Base-by-base conservation (phyloP, 2,329 filamentous ascomycete species). In the Talaromyces sp. region DNA sequence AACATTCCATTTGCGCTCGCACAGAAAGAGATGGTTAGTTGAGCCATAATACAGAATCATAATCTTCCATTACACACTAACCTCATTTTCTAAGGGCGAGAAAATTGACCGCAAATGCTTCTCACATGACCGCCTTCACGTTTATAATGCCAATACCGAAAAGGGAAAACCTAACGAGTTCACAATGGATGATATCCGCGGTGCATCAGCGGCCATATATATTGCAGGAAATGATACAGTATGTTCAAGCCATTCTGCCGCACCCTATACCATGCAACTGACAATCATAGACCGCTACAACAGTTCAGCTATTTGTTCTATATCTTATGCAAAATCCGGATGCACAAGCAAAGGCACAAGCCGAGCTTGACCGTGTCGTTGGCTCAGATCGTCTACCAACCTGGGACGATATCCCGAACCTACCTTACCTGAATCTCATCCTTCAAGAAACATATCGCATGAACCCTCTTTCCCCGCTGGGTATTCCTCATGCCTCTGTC, bases 401-500 rank as follows among this genome's bases (percentile, higher is more conserved):
- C 0, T 79, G 81, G 63, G 73, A 77, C 2, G 83, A 85, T 65
- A 72, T 78, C 7, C 70, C 73, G 0, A 69, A 70, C 0, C 70
- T 86, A 31, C 71, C 67, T 3, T 82, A 81, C 61, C 70, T 84
- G 31, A 76, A 81, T 58, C 72, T 73, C 50, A 72, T 83, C n/a
- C 69, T 84, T 9, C 74, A 82, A 59, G 82, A 84, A 64, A 76
- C 76, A 8, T 71, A 77, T 40, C 75, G 81, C 23, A 81, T 77
- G 75, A 72, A 72, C 31, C 81, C 81, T 4, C 70, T 83, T 3
- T 77, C 76, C 12, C 80, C 81, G 0, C 69, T 83, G 1, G 82
- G 80, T 2, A 81, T 87, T 39, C 84, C 85, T 1, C 85, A 87
- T 69, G 78, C 75, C 50, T 77, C 82, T 14, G 75, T 82, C 1